Base-by-base conservation (phyloP, 345 rosid genomes). In the Hirschfeldia incana region DNA sequence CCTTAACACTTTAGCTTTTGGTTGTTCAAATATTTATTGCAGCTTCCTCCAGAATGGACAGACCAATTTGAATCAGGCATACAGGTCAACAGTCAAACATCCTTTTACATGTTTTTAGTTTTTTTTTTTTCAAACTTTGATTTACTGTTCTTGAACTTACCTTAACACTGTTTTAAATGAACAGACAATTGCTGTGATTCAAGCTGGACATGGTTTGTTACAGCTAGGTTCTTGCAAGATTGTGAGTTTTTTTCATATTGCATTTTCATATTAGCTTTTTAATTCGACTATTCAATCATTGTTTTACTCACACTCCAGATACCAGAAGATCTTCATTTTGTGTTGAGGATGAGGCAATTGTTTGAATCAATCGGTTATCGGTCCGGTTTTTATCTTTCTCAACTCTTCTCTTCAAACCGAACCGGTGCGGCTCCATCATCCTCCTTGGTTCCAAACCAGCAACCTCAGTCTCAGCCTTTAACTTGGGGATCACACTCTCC, bases 31-130 rank as follows among this genome's bases (percentile, higher is more conserved):
- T 32, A 78, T 81, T 79, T 34, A 80, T 78, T 89, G 94, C 90
- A 95, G 99, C 82, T 91, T 84, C 99, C 99, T 64, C 69, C 98
- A 70, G 99, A 95, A 84, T 95, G 99, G 99, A 91, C 94, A 70
- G 99, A 95, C 83, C 99, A 95, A 77, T 95, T 95, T 71, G 99
- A 93, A 81, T 95, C 99, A 28, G 99, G 99, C 73, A 95, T 95
- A 83, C 97, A 95, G 99, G 98, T 91, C 72, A 79, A 86, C 58
- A 27, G 37, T 69, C 63, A 67, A 15, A n/a, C 39, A 5, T 68
- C 12, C 11, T 67, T 8, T 60, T 6, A 67, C 21, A 15, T 42
- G 33, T 42, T 42, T 44, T 8, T 28, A 29, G 32, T 12, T 11
- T 10, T 26, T 11, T 10, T 44, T 8, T 37, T 37, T 51, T 68